Base-by-base conservation (phyloP, 2,329 filamentous ascomycete genomes). In the Aureobasidium sp. region DNA sequence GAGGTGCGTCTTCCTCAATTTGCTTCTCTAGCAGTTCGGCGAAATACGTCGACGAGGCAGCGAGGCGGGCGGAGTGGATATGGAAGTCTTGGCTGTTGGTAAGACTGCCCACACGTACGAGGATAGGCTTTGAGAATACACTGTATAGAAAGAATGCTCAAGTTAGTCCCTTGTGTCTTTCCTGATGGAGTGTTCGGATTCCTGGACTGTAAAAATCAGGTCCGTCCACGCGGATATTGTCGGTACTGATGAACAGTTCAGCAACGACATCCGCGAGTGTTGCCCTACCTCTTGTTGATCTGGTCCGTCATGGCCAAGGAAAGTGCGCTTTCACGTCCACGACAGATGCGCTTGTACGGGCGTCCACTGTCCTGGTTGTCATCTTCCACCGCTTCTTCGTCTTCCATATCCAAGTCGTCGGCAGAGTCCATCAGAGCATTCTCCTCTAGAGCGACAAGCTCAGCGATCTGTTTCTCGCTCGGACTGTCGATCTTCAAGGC, bases 301-400 rank as follows among this genome's bases (percentile, higher is more conserved):
- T 25, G 12, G 6, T 53, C 51, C 8, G 29, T 47, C 51, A 53
- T 45, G 41, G 51, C 51, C 32, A 47, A 16, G 6, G 51, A 53
- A 17, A 53, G 40, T 14, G 51, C 51, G 24, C 51, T 53, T 16
- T 53, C 41, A 21, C 40, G 39, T 21, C 41, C 51, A n/a, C 51
- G 51, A 38, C 51, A 53, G 7, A 53, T 32, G 22, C 51, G 40
- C 51, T 53, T 53, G 41, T 47, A 53, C 17, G 51, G 51, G 12
- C 39, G 22, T 37, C 32, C 40, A 4, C 14, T 24, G 25, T 30
- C 32, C 39, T 53, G 40, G 7, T 37, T 22, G 7, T 37, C 44
- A 11, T 47, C 49, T 4, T 27, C 22, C 4, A 38, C 25, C 14
- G 19, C 40, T 38, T 38, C 51, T 11, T 53, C 51, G 6, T 47